These are phyloP conservation scores for Alternaria sp. DNA, from an alignment of 2,329 filamentous ascomycete genomes.

Conservation along the genomic window DNA sequence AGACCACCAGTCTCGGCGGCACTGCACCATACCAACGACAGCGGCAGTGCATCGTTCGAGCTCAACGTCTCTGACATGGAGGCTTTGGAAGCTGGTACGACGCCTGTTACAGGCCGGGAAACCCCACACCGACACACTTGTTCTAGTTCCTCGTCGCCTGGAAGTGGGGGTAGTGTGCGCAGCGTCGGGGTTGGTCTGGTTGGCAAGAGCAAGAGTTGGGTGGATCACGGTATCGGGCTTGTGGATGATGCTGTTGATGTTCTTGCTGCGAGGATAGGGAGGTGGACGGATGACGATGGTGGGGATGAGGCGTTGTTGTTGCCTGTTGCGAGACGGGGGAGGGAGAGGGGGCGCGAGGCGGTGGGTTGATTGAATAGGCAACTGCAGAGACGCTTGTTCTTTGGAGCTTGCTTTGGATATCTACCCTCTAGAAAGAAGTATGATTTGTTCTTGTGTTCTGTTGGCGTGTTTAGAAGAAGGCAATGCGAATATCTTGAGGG, in stretches of 20 bases:
- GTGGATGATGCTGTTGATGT: constrained; percentile 10
- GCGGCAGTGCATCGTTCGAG: background rate
- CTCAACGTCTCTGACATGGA: constrained; percentile 2
- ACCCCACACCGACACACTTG: background rate
- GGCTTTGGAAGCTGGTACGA: constrained; percentile 7
- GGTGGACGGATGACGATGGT: constrained; percentile 12
- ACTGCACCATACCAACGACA: background rate
- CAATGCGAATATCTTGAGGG: too few relatives aligned
- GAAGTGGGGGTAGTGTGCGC: background rate
- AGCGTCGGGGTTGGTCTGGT: background rate
- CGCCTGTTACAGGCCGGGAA: background rate
- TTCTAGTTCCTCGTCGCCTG: background rate
- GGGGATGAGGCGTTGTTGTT: constrained; percentile 14
- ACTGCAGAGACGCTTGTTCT: too few relatives aligned
- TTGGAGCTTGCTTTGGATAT: too few relatives aligned
- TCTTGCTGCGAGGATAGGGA: background rate
- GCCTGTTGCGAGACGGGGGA: constrained; percentile 11
- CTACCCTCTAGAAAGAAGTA: too few relatives aligned
- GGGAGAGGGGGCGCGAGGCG: background rate
- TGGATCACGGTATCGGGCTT: background rate
- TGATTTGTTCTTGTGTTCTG: too few relatives aligned
- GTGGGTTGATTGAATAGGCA: too few relatives aligned
- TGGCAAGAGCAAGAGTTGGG: background rate
- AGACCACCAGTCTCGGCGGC: background rate
- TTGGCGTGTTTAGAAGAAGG: too few relatives aligned